Evolutionary conservation across 2,329 filamentous ascomycete species (phyloP).

Genomic region (Cladophialophora chaetospira): DNA sequence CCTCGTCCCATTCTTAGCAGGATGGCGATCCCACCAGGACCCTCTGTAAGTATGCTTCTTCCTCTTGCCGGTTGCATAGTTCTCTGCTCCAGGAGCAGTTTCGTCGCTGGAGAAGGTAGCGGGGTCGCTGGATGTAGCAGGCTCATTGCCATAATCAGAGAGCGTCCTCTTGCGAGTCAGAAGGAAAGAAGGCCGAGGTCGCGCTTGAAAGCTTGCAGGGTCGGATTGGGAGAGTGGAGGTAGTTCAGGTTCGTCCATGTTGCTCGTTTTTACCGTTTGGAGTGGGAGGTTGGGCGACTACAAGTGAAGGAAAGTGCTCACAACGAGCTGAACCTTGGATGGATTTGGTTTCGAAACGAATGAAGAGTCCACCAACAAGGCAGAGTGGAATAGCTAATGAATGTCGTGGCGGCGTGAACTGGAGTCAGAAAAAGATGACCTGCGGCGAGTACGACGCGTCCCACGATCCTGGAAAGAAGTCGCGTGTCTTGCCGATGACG

Average conservation of each 20-base stretch:
- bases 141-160: constrained; percentile 33
- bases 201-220: not conserved
- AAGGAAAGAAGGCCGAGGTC: constrained; percentile 17
- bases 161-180: constrained; percentile 39
- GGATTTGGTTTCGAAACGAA: not conserved
- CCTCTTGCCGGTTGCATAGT: constrained; percentile 35
- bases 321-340: not conserved
- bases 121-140: constrained; percentile 39
- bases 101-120: constrained; percentile 53
- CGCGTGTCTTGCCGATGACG: not conserved
- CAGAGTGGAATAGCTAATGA: no score
- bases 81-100: constrained; percentile 48
- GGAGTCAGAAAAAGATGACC: not conserved
- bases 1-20: constrained; percentile 5
- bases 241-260: constrained; percentile 28
- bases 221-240: constrained; percentile 17
- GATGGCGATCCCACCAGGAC: constrained; percentile 31
- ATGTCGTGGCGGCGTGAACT: not conserved
- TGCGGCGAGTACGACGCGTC: not conserved
- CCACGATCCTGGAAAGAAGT: constrained; percentile 5
- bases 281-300: no score
- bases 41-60: constrained; percentile 33
- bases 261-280: no score
- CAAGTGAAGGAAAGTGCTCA: not conserved
- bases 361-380: no score